A percentile compares a stretch with the other conserved stretches of the same genome.
These are phyloP conservation scores for Mucor ambiguus DNA, from an alignment of 371 early-diverging fungal species.

Conservation along the genomic window DNA sequence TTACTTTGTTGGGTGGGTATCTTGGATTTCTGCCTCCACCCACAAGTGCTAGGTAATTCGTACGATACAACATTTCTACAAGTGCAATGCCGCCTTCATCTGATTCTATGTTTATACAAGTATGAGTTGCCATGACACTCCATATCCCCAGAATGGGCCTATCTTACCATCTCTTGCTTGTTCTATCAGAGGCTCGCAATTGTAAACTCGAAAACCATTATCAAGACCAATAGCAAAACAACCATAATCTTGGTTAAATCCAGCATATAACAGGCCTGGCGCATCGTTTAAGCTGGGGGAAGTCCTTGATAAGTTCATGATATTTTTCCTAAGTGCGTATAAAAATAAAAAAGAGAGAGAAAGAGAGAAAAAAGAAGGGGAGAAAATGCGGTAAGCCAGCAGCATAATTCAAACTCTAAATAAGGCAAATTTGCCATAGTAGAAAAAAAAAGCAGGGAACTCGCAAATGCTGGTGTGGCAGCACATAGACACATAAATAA, in stretches of 20 bases:
- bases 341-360: background rate
- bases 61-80: slow-evolving; percentile 95
- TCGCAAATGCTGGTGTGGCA: background rate
- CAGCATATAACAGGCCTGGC: slow-evolving; percentile 64
- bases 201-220: slow-evolving; percentile 90
- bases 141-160: background rate
- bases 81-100: slow-evolving; percentile 89
- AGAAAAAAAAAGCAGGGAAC: background rate
- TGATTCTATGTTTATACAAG: slow-evolving; percentile 54
- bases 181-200: slow-evolving; percentile 89
- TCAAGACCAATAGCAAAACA: slow-evolving; percentile 95
- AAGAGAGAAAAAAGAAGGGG: background rate
- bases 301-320: slow-evolving; percentile 63
- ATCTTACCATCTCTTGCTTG: slow-evolving; percentile 78
- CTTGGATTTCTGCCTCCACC: slow-evolving; percentile 92
- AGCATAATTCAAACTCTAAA: background rate
- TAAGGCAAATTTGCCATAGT: background rate
- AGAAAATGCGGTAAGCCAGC: slow-evolving; percentile 3
- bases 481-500: background rate
- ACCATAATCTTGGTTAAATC: slow-evolving; percentile 85
- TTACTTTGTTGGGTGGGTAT: slow-evolving; percentile 90
- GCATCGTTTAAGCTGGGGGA: slow-evolving; percentile 55
- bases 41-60: slow-evolving; percentile 92
- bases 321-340: background rate
- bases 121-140: background rate